These are phyloP conservation scores for Nothophoma quercina DNA, from an alignment of 2,329 filamentous ascomycete genomes.

Conservation along the genomic window DNA sequence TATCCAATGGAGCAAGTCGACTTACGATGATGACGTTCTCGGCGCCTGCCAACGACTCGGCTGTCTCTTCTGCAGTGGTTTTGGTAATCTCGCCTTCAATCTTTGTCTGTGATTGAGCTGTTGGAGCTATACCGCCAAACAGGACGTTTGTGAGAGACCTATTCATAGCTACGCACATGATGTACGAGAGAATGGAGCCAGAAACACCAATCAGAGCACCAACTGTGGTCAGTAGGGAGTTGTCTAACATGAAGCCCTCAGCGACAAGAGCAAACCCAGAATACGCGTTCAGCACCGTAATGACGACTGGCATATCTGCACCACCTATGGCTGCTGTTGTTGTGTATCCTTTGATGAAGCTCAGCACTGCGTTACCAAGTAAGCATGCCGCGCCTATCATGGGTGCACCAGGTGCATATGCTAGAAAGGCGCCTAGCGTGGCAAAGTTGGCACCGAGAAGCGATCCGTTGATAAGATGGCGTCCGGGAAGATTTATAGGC, in stretches of 20 bases:
- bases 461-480: conserved; percentile 77
- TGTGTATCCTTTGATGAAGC: conserved; percentile 86
- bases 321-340: conserved; percentile 89
- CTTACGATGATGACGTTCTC: conserved; percentile 82
- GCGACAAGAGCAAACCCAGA: conserved; percentile 90
- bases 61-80: conserved; percentile 80
- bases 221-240: conserved; percentile 82
- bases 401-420: conserved; percentile 81
- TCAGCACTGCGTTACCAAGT: conserved; percentile 76
- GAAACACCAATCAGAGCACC: conserved; percentile 88
- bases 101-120: conserved; percentile 70
- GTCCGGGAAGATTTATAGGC: conserved; percentile 74
- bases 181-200: conserved; percentile 79
- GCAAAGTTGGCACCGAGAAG: conserved; percentile 79
- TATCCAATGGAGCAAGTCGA: background rate
- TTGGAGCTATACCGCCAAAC: conserved; percentile 76
- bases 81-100: conserved; percentile 82
- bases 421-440: conserved; percentile 84
- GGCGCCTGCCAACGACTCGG: conserved; percentile 75
- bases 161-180: conserved; percentile 85
- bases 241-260: conserved; percentile 91
- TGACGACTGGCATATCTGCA: conserved; percentile 93
- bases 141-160: conserved; percentile 87
- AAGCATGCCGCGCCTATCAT: conserved; percentile 80
- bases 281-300: conserved; percentile 89